Percentiles rank a stretch among this genome's conserved stretches.
Conservation (phyloP, 371 early-diverging fungal genomes). For the Lichtheimia corymbifera region DNA sequence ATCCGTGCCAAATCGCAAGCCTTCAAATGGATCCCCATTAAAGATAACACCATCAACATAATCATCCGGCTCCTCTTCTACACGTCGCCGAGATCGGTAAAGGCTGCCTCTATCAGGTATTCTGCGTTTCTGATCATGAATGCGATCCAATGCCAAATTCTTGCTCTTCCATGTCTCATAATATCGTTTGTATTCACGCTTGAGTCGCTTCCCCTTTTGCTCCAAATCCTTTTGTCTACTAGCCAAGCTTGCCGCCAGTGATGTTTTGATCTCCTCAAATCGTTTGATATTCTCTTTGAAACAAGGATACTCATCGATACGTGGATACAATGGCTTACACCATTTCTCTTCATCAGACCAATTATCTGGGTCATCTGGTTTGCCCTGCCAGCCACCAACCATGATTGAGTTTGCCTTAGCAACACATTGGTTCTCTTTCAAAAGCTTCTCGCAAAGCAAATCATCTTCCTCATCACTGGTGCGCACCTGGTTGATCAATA, state of each 20-base stretch:
- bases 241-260: constrained; percentile 26
- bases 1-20: constrained; percentile 39
- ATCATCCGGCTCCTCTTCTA: constrained; percentile 50
- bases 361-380: constrained; percentile 27
- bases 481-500: constrained; percentile 44
- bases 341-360: constrained; percentile 48
- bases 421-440: constrained; percentile 58
- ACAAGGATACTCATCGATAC: constrained; percentile 67
- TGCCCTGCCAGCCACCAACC: constrained; percentile 42
- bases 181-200: constrained; percentile 35
- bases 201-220: constrained; percentile 35
- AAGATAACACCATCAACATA: constrained; percentile 47
- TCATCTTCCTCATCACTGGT: constrained; percentile 44
- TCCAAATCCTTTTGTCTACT: constrained; percentile 19
- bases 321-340: constrained; percentile 39
- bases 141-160: constrained; percentile 42
- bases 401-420: constrained; percentile 55
- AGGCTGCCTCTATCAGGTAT: constrained; percentile 27
- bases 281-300: constrained; percentile 49
- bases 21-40: constrained; percentile 40
- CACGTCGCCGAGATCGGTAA: constrained; percentile 32
- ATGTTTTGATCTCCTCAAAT: constrained; percentile 27
- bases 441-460: constrained; percentile 49
- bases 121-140: constrained; percentile 40
- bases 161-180: constrained; percentile 45